phyloP scores from a whole-genome alignment of 768 basidiomycete species.

The Infundibulicybe gibba region DNA sequence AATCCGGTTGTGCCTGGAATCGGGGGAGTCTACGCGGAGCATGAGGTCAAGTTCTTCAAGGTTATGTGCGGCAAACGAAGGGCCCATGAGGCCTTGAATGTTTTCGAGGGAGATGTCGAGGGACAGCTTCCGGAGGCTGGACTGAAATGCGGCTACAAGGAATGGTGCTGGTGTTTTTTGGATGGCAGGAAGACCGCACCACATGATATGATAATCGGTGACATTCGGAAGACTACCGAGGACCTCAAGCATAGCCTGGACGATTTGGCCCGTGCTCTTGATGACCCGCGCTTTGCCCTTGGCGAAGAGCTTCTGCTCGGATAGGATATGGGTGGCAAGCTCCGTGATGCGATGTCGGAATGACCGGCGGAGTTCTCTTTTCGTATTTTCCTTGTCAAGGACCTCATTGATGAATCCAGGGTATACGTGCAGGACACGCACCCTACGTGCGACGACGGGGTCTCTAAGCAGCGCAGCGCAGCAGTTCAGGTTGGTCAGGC shows the following conservation, averaged over 20 bases:
- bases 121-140: conserved; percentile 34
- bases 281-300: conserved; percentile 23
- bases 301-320: conserved; percentile 21
- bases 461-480: conserved; percentile 26
- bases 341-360: conserved; percentile 25
- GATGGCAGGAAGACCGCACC: conserved; percentile 36
- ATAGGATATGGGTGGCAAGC: conserved; percentile 27
- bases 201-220: conserved; percentile 46
- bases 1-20: conserved; percentile 22
- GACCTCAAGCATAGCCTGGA: conserved; percentile 36
- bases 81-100: conserved; percentile 26
- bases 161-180: conserved; percentile 25
- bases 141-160: conserved; percentile 29
- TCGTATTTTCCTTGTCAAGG: conserved; percentile 19
- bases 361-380: conserved; percentile 11
- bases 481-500: background rate
- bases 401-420: conserved; percentile 44
- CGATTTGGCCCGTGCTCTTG: conserved; percentile 32
- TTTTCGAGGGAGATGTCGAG: conserved; percentile 43
- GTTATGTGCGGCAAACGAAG: conserved; percentile 22
- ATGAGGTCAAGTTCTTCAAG: conserved; percentile 40
- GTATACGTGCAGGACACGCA: conserved; percentile 44
- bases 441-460: conserved; percentile 42
- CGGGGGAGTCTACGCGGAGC: conserved; percentile 34
- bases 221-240: conserved; percentile 41